Evolutionary conservation across 257 asterid species (phyloP).

Genomic region (Gentiana macrophylla): DNA sequence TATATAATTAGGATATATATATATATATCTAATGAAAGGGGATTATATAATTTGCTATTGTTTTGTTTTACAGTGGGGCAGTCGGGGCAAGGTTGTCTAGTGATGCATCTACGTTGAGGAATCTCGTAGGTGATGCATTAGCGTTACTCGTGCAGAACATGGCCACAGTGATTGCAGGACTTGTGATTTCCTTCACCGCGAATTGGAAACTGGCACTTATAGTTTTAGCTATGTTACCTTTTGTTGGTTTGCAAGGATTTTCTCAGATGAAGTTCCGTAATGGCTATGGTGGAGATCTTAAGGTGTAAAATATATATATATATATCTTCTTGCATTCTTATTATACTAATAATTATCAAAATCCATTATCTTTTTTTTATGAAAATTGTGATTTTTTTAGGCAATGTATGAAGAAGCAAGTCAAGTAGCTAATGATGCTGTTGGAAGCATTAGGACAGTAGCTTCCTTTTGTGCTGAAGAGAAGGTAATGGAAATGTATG

Average conservation of each 20-base stretch:
- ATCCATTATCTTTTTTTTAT: no score
- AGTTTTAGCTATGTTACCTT: constrained; percentile 38
- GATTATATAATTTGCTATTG: no score
- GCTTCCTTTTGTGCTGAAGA: constrained; percentile 79
- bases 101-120: constrained; percentile 64
- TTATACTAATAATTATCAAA: background rate
- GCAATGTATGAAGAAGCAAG: constrained; percentile 85
- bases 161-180: constrained; percentile 47
- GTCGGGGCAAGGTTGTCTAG: constrained; percentile 71
- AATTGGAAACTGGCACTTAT: constrained; percentile 74
- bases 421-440: constrained; percentile 82
- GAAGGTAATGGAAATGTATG: constrained; percentile 51
- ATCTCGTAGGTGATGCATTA: constrained; percentile 71
- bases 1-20: no score
- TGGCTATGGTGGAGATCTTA: constrained; percentile 65
- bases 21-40: background rate
- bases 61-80: constrained; percentile 54
- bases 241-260: constrained; percentile 67
- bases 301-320: constrained; percentile 25
- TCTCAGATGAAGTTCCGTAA: constrained; percentile 38
- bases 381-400: constrained; percentile 13
- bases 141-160: constrained; percentile 65
- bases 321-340: background rate
- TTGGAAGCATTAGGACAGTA: constrained; percentile 74
- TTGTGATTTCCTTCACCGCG: constrained; percentile 56